These are phyloP conservation scores for Fomes fomentarius DNA, from an alignment of 1,284 basidiomycete species.

Conservation along the genomic window DNA sequence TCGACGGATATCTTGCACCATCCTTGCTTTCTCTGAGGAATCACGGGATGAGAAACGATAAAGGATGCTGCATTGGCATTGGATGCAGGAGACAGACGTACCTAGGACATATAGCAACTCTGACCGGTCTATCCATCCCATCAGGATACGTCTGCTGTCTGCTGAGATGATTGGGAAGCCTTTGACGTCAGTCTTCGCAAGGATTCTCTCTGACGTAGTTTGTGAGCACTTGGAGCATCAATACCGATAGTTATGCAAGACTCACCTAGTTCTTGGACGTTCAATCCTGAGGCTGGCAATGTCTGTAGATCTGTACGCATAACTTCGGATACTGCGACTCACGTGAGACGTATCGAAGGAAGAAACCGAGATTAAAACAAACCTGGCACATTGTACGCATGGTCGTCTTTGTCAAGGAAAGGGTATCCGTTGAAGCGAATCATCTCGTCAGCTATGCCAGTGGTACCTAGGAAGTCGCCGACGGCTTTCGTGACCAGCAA, in stretches of 20 bases:
- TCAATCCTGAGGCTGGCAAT: conserved; percentile 77
- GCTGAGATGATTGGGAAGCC: conserved; percentile 89
- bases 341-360: not conserved
- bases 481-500: conserved; percentile 96
- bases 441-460: conserved; percentile 96
- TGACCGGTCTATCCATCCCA: conserved; percentile 89
- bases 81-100: no score
- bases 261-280: conserved; percentile 79
- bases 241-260: not conserved
- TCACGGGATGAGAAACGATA: not conserved
- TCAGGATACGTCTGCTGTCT: conserved; percentile 60
- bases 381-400: conserved; percentile 90
- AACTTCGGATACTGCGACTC: conserved; percentile 74
- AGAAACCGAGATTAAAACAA: conserved; percentile 27
- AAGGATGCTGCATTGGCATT: no score
- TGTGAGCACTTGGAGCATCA: not conserved
- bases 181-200: conserved; percentile 77
- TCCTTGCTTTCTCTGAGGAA: conserved; percentile 69
- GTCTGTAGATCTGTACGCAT: conserved; percentile 85
- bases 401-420: conserved; percentile 93
- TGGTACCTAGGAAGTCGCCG: conserved; percentile 92
- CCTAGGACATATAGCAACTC: conserved; percentile 89
- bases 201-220: conserved; percentile 57
- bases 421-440: conserved; percentile 98
- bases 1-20: conserved; percentile 59